Base-by-base conservation (phyloP, 768 basidiomycete species). In the Rhizopogon vinicolor region DNA sequence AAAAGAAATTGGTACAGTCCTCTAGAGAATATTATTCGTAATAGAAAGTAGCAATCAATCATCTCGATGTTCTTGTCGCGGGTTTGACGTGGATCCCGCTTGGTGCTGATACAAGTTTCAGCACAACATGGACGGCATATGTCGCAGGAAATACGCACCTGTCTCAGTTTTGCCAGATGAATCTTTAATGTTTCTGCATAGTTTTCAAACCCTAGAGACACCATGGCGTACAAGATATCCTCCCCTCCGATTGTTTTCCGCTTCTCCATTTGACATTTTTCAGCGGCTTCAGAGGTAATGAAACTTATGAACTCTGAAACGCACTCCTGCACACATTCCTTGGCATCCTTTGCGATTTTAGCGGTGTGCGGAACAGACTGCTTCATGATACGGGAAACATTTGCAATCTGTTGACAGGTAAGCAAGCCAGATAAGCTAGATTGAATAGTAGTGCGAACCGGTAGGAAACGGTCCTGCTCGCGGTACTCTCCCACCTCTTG, bases 381-480 rank as follows among this genome's bases (percentile, higher is more conserved):
- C 72, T 98, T 98, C 95, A 98, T 98, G 66, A 98, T 95, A 19
- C 96, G 83, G 14, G 93, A 86, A n/a, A 98, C 94, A 68, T 98
- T 98, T 51, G 95, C 95, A 63, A 98, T 98, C 94, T 95, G 62
- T 16, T 43, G 31, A 41, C 18, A 33, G 31, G 33, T 48, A 19
- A 48, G 5, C 13, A 22, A 48, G 46, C 12, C 7, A 33, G 33
- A 37, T 50, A 45, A 52, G 33, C 18, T 28, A 41, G 28, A 51
- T 33, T 35, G 31, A 31, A 50, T 19, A 19, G 75, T 22, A 48
- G 13, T 48, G 18, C 84, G 62, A 65, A 96, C 94, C 16, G 94
- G 93, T n/a, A 96, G 80, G 72, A 90, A 96, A 18, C 93, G 84
- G 73, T 97, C 94, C 68, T 96, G 94, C 70, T 97, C 94, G 63